phyloP scores from a whole-genome alignment of 2,329 filamentous ascomycete species.

The Penicillium italicum region DNA sequence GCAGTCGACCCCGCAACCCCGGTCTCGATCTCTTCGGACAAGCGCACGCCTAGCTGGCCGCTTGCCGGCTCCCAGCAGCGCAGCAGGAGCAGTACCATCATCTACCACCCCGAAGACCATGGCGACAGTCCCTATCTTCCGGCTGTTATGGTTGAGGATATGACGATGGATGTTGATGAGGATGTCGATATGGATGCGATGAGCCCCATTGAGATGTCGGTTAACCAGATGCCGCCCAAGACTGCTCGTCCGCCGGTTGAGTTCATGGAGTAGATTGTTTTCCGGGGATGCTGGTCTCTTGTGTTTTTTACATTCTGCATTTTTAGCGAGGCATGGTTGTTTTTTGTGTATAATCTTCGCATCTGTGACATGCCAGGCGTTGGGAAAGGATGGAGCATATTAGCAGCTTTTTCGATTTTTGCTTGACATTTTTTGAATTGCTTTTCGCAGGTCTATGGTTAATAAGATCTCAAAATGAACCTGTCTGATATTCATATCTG shows the following conservation, averaged over 20 bases:
- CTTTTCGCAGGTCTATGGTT: neutral
- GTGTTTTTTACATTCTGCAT: constrained; percentile 4
- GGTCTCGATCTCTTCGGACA: constrained; percentile 35
- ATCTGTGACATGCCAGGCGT: constrained; percentile 16
- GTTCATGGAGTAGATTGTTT: constrained; percentile 46
- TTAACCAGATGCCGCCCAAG: constrained; percentile 47
- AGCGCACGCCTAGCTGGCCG: constrained; percentile 33
- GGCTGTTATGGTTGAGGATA: constrained; percentile 63
- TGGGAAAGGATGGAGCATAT: constrained; percentile 12
- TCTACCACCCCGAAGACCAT: constrained; percentile 62
- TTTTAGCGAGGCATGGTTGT: constrained; percentile 18
- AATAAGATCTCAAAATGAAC: neutral
- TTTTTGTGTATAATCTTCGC: constrained; percentile 14
- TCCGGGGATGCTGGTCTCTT: neutral
- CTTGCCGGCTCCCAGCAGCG: constrained; percentile 31
- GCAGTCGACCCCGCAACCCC: constrained; percentile 32
- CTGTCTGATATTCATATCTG: neutral
- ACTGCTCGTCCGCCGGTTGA: constrained; percentile 56
- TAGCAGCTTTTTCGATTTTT: neutral
- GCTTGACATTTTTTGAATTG: neutral
- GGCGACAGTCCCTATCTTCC: constrained; percentile 58
- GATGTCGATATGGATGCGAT: constrained; percentile 46
- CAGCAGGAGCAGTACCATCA: constrained; percentile 56
- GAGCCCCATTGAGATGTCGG: constrained; percentile 42
- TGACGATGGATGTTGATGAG: constrained; percentile 44